Conservation (phyloP, 257 asterid genomes). For the Perilla frutescens region DNA sequence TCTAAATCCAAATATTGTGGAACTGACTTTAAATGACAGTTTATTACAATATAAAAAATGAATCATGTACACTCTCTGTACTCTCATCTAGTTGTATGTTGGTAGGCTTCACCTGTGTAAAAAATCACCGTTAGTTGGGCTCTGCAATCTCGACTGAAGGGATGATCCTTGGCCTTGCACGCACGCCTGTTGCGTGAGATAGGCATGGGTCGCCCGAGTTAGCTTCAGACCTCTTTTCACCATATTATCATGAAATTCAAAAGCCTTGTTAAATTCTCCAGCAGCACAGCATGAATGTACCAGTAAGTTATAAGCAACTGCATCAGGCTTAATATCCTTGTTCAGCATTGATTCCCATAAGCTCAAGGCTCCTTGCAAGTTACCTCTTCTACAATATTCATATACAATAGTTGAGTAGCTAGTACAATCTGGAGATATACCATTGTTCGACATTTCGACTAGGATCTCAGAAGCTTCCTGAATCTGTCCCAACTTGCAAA, state of each 20-base stretch:
- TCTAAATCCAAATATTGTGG: background rate
- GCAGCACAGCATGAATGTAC: constrained; percentile 68
- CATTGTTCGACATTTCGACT: constrained; percentile 60
- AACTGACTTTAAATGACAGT: too few relatives aligned
- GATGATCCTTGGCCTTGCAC: constrained; percentile 35
- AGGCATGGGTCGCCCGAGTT: constrained; percentile 51
- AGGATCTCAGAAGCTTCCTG: constrained; percentile 57
- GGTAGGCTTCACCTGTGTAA: too few relatives aligned
- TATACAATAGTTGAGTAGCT: constrained; percentile 74
- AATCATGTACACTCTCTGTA: background rate
- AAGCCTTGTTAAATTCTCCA: constrained; percentile 67
- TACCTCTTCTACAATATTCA: constrained; percentile 66
- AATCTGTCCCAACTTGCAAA: constrained; percentile 67
- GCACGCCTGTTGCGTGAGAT: constrained; percentile 36
- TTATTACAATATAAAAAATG: background rate
- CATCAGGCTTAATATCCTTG: constrained; percentile 71
- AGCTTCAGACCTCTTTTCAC: constrained; percentile 65
- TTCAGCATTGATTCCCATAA: constrained; percentile 77
- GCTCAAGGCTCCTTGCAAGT: constrained; percentile 62
- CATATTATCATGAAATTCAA: constrained; percentile 68
- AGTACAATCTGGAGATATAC: constrained; percentile 71
- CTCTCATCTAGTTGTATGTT: too few relatives aligned
- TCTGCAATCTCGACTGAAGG: background rate
- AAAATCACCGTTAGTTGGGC: background rate
- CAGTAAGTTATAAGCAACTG: constrained; percentile 72